Evolutionary conservation across 257 asterid species (phyloP), one percentile per base, ranked within the genome.

Genomic region (Parsonsia alboflavescens): DNA sequence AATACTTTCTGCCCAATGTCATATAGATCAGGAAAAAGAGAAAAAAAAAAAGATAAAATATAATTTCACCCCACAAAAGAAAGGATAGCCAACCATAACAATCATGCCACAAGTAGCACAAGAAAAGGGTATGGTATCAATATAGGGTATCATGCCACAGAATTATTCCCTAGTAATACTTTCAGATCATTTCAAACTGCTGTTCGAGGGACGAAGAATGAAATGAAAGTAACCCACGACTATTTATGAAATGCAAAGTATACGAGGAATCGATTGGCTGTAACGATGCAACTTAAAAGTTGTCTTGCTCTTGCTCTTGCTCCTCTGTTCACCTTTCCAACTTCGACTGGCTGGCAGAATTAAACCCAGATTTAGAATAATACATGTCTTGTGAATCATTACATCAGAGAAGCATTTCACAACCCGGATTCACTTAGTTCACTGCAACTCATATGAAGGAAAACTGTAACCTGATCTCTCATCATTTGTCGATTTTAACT

Each of bases 401-500:
- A 26, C 59, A 39, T 28, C 44, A 62, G 9, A 41, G 69, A 44
- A 58, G 39, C 67, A 7, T 68, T 46, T 62, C 63, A 19, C 11
- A 7, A 39, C 22, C 21, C 26, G 57, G 21, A n/a, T n/a, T n/a
- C n/a, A n/a, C 52, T 45, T 5, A 42, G 7, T 45, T 84, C 79
- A 94, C 77, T 92, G 97, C 90, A 94, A 77, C 87, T 95, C 96
- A 49, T 95, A 95, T 15, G 96, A 79, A 57, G 98, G 88, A 83
- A 89, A 95, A 80, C 96, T 88, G 90, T 82, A 95, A 72, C 98
- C 98, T 12, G 86, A 81, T 76, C 96, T 77, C 77, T 97, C 98
- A 24, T 89, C 92, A n/a, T 85, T 92, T 39, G 91, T 88, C 69
- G 93, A 84, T 82, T 92, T 88, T 81, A 95, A 79, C 76, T 92